Conservation (phyloP, 768 basidiomycete species). For the Mycena leptocephala region DNA sequence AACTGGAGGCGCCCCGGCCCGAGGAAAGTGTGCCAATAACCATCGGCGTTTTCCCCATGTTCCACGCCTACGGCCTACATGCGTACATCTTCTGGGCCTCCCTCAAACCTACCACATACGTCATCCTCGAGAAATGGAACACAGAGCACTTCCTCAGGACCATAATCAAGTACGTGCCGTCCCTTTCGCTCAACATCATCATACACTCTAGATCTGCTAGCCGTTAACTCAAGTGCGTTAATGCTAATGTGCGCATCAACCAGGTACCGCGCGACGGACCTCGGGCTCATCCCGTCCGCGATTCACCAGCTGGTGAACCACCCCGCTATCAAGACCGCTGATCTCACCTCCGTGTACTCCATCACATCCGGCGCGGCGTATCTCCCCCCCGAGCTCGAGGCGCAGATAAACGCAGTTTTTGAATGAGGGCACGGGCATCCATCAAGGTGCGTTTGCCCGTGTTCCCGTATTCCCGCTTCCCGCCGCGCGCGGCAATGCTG, state of each 20-base stretch:
- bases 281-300: constrained; percentile 75
- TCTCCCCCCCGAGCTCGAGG: constrained; percentile 71
- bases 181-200: background rate
- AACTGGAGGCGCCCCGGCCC: background rate
- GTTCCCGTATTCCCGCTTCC: background rate
- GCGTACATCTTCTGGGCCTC: constrained; percentile 65
- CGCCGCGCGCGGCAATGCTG: too few species aligned
- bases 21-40: constrained; percentile 58
- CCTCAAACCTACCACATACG: constrained; percentile 60
- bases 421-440: constrained; percentile 50
- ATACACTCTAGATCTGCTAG: too few species aligned
- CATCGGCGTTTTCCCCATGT: constrained; percentile 73
- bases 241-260: background rate
- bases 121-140: constrained; percentile 77
- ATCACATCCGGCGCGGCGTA: constrained; percentile 77
- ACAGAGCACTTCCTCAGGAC: constrained; percentile 63
- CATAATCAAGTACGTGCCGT: constrained; percentile 69
- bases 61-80: constrained; percentile 79
- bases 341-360: constrained; percentile 66
- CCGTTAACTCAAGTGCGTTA: too few species aligned
- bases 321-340: constrained; percentile 62
- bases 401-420: constrained; percentile 57
- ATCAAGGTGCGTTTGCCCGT: constrained; percentile 61
- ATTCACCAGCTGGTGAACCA: constrained; percentile 78
- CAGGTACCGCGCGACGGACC: constrained; percentile 70